phyloP scores from a whole-genome alignment of 768 basidiomycete genomes.

The Neoboletus magnificus region DNA sequence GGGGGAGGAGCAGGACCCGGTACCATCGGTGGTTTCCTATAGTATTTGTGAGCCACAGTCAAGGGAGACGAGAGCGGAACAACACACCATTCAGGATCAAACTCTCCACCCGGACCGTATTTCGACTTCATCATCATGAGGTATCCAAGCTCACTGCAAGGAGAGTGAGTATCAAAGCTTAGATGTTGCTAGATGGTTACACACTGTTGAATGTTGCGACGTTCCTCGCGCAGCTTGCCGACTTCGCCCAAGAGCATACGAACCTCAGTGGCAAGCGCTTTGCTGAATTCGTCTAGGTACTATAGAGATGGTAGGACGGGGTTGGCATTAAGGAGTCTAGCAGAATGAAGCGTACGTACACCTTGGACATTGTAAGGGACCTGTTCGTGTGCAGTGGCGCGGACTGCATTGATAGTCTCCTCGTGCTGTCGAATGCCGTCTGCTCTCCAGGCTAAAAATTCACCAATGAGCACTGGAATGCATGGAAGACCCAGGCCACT shows the following conservation, averaged over 20 bases:
- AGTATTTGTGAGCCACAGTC: neutral
- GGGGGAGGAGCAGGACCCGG: slow-evolving; percentile 39
- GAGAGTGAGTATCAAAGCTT: slow-evolving; percentile 3
- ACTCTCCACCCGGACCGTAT: slow-evolving; percentile 83
- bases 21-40: slow-evolving; percentile 43
- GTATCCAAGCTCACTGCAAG: slow-evolving; percentile 66
- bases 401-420: slow-evolving; percentile 65
- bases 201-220: slow-evolving; percentile 74
- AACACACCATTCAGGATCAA: slow-evolving; percentile 73
- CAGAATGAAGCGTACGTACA: slow-evolving; percentile 40
- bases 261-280: slow-evolving; percentile 77
- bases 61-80: neutral
- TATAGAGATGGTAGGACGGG: slow-evolving; percentile 24
- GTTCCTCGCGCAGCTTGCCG: slow-evolving; percentile 76
- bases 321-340: neutral
- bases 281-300: slow-evolving; percentile 89
- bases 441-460: slow-evolving; percentile 57
- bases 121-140: slow-evolving; percentile 68
- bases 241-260: slow-evolving; percentile 82
- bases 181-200: slow-evolving; percentile 27
- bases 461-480: slow-evolving; percentile 8
- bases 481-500: slow-evolving; percentile 19
- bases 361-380: slow-evolving; percentile 83
- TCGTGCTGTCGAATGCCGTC: slow-evolving; percentile 64
- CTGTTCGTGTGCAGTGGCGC: slow-evolving; percentile 68